Evolutionary conservation across 83 land plant species (phyloP).

Genomic region (Diphasiastrum complanatum): DNA sequence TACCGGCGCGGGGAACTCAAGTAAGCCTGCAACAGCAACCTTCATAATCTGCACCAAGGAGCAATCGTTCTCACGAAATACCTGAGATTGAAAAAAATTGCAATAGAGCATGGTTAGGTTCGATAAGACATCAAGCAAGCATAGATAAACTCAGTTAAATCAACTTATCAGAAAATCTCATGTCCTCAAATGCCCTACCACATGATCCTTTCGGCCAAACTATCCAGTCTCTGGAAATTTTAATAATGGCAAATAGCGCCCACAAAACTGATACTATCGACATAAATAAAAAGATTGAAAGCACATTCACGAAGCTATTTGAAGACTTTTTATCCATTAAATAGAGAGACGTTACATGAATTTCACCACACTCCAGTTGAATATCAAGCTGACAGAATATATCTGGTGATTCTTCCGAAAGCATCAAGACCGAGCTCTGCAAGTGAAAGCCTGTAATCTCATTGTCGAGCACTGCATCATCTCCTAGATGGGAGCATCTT

Average conservation of each 20-base stretch:
- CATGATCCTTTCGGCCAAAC: neutral
- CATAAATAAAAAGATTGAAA: neutral
- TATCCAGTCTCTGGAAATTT: neutral
- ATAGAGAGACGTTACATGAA: slow-evolving; percentile 58
- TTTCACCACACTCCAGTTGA: slow-evolving; percentile 84
- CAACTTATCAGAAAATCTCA: neutral
- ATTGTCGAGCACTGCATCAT: slow-evolving; percentile 50
- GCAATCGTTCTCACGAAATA: slow-evolving; percentile 52
- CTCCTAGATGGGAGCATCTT: slow-evolving; percentile 37
- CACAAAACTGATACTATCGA: slow-evolving; percentile 1
- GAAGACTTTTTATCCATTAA: no score
- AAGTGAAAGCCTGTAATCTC: slow-evolving; percentile 66
- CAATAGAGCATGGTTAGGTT: no score
- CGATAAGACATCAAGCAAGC: neutral
- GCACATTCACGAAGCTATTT: neutral
- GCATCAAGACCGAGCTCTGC: slow-evolving; percentile 40
- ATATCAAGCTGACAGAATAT: slow-evolving; percentile 55
- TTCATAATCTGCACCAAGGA: slow-evolving; percentile 78
- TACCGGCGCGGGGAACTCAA: slow-evolving; percentile 68
- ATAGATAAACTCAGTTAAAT: neutral
- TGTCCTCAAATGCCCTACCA: neutral
- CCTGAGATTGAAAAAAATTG: slow-evolving; percentile 40
- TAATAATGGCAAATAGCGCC: slow-evolving; percentile 2
- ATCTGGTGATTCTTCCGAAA: slow-evolving; percentile 56
- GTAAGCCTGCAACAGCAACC: slow-evolving; percentile 52